Percentiles rank a stretch among this genome's conserved stretches.
Evolutionary conservation across 257 asterid species (phyloP).

Genomic region (Leptodermis oblonga): DNA sequence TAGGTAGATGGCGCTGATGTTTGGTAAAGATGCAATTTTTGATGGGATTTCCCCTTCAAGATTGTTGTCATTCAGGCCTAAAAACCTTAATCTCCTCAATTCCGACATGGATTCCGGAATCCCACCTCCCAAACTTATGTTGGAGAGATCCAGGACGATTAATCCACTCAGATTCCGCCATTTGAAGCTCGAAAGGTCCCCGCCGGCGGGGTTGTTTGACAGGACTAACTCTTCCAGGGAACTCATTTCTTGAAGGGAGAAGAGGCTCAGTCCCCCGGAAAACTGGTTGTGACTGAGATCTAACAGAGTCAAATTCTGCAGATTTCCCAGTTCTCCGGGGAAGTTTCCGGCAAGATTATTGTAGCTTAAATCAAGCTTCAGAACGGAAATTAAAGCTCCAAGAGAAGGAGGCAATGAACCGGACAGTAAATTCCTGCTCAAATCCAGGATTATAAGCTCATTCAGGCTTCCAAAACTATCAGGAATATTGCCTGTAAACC

Average conservation of each 20-base stretch:
- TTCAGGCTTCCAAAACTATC: constrained; percentile 45
- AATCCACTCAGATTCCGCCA: constrained; percentile 50
- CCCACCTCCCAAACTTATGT: constrained; percentile 63
- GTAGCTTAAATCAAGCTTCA: constrained; percentile 73
- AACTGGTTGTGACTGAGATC: constrained; percentile 69
- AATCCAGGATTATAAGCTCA: constrained; percentile 65
- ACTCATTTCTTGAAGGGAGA: constrained; percentile 54
- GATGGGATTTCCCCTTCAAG: constrained; percentile 60
- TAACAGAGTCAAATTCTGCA: constrained; percentile 60
- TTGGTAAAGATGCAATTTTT: constrained; percentile 50
- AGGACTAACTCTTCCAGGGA: constrained; percentile 67
- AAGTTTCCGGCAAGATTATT: constrained; percentile 53
- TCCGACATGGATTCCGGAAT: constrained; percentile 61
- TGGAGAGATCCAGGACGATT: constrained; percentile 62
- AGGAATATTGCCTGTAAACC: constrained; percentile 48
- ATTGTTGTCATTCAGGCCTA: constrained; percentile 73
- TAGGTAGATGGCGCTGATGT: constrained; percentile 57
- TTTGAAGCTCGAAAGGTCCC: constrained; percentile 42
- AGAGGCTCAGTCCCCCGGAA: constrained; percentile 52
- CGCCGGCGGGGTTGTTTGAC: constrained; percentile 72
- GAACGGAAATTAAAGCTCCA: constrained; percentile 52
- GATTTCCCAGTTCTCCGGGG: constrained; percentile 40
- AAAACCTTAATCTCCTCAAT: constrained; percentile 54
- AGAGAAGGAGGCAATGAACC: constrained; percentile 51
- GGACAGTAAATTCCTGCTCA: constrained; percentile 59